phyloP scores from a whole-genome alignment of 805 yeast species.

The Lachancea sp. region DNA sequence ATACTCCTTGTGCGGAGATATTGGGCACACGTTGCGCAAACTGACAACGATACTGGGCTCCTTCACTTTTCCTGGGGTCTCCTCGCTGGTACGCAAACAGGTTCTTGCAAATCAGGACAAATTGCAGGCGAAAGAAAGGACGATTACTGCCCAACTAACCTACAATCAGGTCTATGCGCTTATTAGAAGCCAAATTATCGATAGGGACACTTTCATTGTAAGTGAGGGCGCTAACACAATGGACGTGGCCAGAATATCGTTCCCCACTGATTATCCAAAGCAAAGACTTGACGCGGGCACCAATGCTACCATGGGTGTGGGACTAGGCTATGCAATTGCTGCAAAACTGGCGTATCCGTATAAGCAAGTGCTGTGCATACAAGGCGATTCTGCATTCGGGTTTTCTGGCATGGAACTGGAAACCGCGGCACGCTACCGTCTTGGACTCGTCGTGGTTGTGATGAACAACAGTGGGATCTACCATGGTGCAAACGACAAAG shows the following conservation, averaged over 20 bases:
- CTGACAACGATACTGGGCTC: slow-evolving; percentile 26
- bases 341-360: slow-evolving; percentile 44
- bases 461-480: slow-evolving; percentile 72
- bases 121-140: slow-evolving; percentile 31
- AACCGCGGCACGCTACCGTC: slow-evolving; percentile 49
- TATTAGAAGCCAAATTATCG: slow-evolving; percentile 38
- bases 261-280: slow-evolving; percentile 46
- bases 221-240: slow-evolving; percentile 76
- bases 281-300: slow-evolving; percentile 66
- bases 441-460: slow-evolving; percentile 53
- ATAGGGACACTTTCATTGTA: slow-evolving; percentile 38
- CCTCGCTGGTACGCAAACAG: slow-evolving; percentile 9
- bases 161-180: slow-evolving; percentile 51
- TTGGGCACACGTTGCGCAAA: slow-evolving; percentile 36
- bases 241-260: slow-evolving; percentile 62
- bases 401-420: slow-evolving; percentile 70
- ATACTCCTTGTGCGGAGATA: slow-evolving; percentile 52
- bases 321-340: slow-evolving; percentile 63
- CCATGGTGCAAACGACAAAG: slow-evolving; percentile 40
- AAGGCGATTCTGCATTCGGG: slow-evolving; percentile 76
- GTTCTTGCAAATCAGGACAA: slow-evolving; percentile 16
- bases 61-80: slow-evolving; percentile 12
- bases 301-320: slow-evolving; percentile 74
- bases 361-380: slow-evolving; percentile 48
- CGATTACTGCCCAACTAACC: slow-evolving; percentile 29